A percentile compares a stretch with the other conserved stretches of the same genome.
phyloP scores from a whole-genome alignment of 176 grass and related monocot genomes.

The Urochloa ruziziensis region DNA sequence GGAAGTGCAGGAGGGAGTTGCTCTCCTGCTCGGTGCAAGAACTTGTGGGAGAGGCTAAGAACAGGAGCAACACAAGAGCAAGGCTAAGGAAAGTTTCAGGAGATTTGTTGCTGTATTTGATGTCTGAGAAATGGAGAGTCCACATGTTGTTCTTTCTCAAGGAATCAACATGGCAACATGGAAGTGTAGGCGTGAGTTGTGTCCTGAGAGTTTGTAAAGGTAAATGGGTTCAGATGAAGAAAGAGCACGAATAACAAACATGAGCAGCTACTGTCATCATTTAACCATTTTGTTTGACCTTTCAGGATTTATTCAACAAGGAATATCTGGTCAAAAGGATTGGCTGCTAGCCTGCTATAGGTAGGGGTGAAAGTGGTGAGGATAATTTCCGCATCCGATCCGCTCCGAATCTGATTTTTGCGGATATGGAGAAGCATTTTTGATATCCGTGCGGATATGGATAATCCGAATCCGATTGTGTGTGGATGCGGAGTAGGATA shows the following conservation, averaged over 20 bases:
- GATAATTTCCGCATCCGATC: no score
- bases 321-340: constrained; percentile 1
- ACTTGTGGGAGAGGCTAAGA: constrained; percentile 3
- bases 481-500: no score
- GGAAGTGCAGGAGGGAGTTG: constrained; percentile 38
- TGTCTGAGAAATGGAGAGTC: neutral
- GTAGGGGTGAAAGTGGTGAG: no score
- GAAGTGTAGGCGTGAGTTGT: neutral
- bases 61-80: constrained; percentile 25
- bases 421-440: no score
- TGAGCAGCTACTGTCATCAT: neutral
- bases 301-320: neutral
- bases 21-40: constrained; percentile 38
- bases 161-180: neutral
- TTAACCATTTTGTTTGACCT: neutral
- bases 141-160: neutral
- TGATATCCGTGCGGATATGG: no score
- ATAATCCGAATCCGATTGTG: no score
- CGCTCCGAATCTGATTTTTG: no score
- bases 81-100: neutral
- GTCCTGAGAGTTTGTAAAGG: neutral
- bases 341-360: no score
- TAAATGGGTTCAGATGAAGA: neutral
- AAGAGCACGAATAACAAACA: neutral
- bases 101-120: neutral